These are phyloP conservation scores for Nymphaea thermarum DNA, from an alignment of 164 flowering plant species.

Conservation along the genomic window DNA sequence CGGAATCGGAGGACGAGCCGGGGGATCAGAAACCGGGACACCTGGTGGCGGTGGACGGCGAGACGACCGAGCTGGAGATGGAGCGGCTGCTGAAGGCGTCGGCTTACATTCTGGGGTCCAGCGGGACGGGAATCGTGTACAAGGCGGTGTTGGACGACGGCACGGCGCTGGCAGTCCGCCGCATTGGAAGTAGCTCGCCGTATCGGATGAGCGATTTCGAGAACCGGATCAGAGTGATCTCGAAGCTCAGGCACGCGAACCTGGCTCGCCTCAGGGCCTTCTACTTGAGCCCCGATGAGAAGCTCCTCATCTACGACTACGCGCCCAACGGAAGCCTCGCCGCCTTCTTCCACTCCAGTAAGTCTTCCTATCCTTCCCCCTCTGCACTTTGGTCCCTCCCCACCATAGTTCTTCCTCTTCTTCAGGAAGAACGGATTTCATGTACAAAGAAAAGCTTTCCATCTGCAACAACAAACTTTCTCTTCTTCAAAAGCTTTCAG, in stretches of 20 bases:
- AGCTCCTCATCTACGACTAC: constrained; percentile 85
- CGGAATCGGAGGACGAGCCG: neutral
- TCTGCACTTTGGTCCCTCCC: no score
- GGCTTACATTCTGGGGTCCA: constrained; percentile 84
- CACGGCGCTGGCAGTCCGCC: constrained; percentile 56
- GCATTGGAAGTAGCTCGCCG: constrained; percentile 55
- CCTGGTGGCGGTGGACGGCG: constrained; percentile 30
- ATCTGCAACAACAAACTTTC: no score
- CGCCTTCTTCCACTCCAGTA: constrained; percentile 33
- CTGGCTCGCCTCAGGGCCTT: constrained; percentile 73
- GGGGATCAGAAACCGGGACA: neutral
- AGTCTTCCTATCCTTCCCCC: neutral
- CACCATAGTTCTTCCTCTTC: no score
- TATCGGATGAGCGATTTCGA: constrained; percentile 75
- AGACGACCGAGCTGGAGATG: constrained; percentile 47
- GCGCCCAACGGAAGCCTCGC: constrained; percentile 93
- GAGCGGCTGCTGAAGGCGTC: constrained; percentile 82
- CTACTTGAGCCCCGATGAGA: constrained; percentile 87
- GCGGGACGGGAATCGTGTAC: constrained; percentile 83
- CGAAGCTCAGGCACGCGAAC: constrained; percentile 81
- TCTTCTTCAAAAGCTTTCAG: no score
- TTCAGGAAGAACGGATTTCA: no score
- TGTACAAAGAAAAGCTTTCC: no score
- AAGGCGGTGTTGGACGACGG: constrained; percentile 81
- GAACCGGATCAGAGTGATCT: constrained; percentile 49